Conservation (phyloP, 495 filamentous ascomycete genomes). For the Hypoxylon rickii region DNA sequence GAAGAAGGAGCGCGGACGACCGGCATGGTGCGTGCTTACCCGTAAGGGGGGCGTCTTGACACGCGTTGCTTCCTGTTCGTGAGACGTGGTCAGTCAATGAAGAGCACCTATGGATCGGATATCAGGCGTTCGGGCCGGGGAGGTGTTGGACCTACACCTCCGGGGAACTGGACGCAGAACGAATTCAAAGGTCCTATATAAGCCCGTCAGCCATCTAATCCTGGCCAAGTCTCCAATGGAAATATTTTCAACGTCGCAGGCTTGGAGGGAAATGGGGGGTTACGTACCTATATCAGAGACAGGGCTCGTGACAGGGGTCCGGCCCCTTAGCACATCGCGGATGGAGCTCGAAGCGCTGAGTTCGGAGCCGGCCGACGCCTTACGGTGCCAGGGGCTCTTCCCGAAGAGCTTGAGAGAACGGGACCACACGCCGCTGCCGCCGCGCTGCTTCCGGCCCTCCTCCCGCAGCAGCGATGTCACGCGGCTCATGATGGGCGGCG, state of each 20-base stretch:
- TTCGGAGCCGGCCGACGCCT: constrained; percentile 39
- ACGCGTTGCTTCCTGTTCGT: constrained; percentile 50
- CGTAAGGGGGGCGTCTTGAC: constrained; percentile 53
- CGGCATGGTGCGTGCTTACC: constrained; percentile 27
- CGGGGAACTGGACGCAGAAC: constrained; percentile 28
- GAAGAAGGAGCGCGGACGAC: constrained; percentile 51
- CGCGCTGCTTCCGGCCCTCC: constrained; percentile 11
- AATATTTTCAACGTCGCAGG: too few relatives aligned
- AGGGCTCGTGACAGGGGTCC: constrained; percentile 39
- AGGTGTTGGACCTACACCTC: constrained; percentile 34
- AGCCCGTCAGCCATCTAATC: not conserved
- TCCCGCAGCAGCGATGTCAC: constrained; percentile 24
- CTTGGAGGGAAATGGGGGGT: not conserved
- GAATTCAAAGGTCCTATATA: constrained; percentile 3
- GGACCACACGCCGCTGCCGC: constrained; percentile 11
- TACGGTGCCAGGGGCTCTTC: constrained; percentile 49
- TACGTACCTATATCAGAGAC: constrained; percentile 34
- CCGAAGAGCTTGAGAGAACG: constrained; percentile 40
- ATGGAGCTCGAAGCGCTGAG: constrained; percentile 46
- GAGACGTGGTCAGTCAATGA: constrained; percentile 1
- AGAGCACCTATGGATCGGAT: not conserved
- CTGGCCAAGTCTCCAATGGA: too few relatives aligned
- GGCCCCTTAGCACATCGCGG: constrained; percentile 40
- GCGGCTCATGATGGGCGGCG: constrained; percentile 16
- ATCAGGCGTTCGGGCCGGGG: not conserved